Percentiles rank a stretch among this genome's conserved stretches.
Evolutionary conservation across 305 asterid species (phyloP).

Genomic region (Solanum hybrid): DNA sequence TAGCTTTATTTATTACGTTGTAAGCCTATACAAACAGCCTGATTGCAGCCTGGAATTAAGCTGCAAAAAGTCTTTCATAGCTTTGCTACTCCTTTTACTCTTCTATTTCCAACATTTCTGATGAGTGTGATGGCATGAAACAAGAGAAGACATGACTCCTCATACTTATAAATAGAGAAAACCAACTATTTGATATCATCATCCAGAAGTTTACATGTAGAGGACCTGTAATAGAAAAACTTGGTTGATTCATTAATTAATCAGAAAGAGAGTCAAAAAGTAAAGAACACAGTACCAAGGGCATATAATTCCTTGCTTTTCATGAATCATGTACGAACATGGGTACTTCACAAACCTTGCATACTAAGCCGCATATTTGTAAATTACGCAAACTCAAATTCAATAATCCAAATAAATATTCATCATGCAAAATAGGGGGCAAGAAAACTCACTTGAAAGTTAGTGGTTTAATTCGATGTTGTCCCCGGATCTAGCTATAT

Average conservation of each 20-base stretch:
- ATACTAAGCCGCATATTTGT: neutral
- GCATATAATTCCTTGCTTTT: neutral
- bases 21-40: neutral
- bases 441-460: neutral
- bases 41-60: neutral
- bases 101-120: neutral
- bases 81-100: neutral
- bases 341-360: neutral
- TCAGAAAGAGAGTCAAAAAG: neutral
- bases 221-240: neutral
- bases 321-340: neutral
- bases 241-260: neutral
- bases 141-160: neutral
- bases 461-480: neutral
- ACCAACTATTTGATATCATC: neutral
- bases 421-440: neutral
- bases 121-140: neutral
- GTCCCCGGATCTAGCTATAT: neutral
- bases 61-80: neutral
- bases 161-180: neutral
- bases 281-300: neutral
- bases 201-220: neutral
- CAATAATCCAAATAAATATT: neutral
- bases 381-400: neutral
- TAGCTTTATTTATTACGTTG: neutral